Evolutionary conservation across 495 filamentous ascomycete genomes (phyloP), one percentile per base, ranked within the genome.

Genomic region (Schizothecium vesticola): DNA sequence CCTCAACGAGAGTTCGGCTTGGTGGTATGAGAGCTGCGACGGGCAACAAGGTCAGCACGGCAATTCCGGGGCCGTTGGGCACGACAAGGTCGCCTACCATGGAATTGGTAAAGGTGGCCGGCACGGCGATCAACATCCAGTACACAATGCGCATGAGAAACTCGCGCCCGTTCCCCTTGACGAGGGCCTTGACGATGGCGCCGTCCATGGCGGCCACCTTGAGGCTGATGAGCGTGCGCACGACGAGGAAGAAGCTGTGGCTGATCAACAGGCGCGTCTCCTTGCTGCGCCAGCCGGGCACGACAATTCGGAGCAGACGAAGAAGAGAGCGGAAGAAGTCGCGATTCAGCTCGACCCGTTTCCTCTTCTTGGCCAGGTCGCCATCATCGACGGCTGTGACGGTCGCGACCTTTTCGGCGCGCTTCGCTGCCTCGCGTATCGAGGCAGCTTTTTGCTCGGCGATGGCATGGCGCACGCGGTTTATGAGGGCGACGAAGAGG

Each of bases 81-180:
- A 23, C 6, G 13, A 51, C n/a, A 59, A 9, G 10, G 80, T 31
- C 12, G 21, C 90, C 76, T 77, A 96, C 91, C 96, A 98, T 98
- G 2, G 95, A 97, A 79, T 99, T 99, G 25, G 95, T 99, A 72
- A 98, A 99, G 0, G 96, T 97, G 21, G 95, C 96, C 5, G 95
- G 95, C n/a, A 99, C 84, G 57, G 95, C 93, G 72, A 99, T 94
- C 70, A 92, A 79, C 95, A 99, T 99, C 95, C 95, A 99, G 93
- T 94, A 98, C 5, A 96, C 87, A 70, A 99, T 86, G 11, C 92
- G 90, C 59, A 87, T 87, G 72, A 98, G 81, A 72, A 99, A 99
- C 64, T 96, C 92, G 79, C 86, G 93, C 22, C 95, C 95, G 72
- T 89, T 94, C 8, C 95, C 95, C 73, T 92, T 88, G 26, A 99